These are phyloP conservation scores for Ceratocystis huliohia DNA, from an alignment of 2,329 filamentous ascomycete species.

Conservation along the genomic window DNA sequence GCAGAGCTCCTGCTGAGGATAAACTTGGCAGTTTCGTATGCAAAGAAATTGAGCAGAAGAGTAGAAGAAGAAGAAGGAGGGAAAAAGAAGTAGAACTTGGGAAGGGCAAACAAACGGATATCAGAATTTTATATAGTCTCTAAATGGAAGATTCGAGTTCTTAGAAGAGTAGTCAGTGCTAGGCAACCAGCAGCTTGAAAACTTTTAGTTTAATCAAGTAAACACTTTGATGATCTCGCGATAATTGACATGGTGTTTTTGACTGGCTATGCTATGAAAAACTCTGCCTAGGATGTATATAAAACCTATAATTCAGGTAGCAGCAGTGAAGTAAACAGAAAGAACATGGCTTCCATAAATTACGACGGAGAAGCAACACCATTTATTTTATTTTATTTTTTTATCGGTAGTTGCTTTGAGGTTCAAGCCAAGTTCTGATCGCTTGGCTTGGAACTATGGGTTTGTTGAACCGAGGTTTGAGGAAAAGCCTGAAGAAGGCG, in stretches of 20 bases:
- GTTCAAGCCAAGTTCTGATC: neutral
- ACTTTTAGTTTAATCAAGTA: neutral
- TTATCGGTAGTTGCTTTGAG: neutral
- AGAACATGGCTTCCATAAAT: too few species aligned
- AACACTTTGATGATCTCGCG: neutral
- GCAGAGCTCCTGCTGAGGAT: conserved; percentile 2
- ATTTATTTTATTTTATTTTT: neutral
- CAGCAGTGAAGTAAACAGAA: neutral
- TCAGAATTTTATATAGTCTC: neutral
- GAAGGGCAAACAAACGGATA: conserved; percentile 13
- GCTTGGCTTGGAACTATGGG: neutral
- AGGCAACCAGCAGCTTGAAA: neutral
- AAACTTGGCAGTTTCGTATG: conserved; percentile 8
- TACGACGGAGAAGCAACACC: too few species aligned
- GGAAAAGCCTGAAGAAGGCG: neutral
- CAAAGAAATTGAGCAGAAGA: conserved; percentile 15
- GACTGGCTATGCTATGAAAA: neutral
- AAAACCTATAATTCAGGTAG: neutral
- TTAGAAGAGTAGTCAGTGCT: neutral
- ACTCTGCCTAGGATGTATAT: neutral
- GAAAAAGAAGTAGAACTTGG: conserved; percentile 6
- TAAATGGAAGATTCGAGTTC: neutral
- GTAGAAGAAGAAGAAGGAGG: conserved; percentile 14
- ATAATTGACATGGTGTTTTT: neutral
- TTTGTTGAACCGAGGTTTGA: neutral